These are phyloP conservation scores for Termitomyces eurrhizus DNA, from an alignment of 768 basidiomycete species.

Conservation along the genomic window DNA sequence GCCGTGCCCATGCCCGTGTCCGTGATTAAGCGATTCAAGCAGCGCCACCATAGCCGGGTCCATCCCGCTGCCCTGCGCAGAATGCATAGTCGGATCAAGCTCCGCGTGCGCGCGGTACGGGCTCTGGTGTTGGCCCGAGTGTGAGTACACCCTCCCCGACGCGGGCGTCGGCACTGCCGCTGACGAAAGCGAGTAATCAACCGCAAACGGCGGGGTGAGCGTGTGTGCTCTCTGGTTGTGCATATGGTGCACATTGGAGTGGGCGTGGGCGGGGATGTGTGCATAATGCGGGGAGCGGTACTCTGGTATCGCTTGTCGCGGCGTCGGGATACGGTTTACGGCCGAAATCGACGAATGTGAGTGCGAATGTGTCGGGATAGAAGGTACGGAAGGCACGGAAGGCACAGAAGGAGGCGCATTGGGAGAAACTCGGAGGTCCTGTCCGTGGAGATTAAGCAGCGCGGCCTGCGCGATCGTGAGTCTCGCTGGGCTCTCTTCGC, in stretches of 20 bases:
- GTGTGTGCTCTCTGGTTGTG: neutral
- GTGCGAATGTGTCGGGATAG: neutral
- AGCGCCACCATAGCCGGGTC: slow-evolving; percentile 36
- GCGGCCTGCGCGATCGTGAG: slow-evolving; percentile 79
- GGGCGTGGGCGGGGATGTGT: neutral
- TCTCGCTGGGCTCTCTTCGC: slow-evolving; percentile 57
- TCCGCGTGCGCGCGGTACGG: slow-evolving; percentile 1
- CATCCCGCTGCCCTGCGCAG: slow-evolving; percentile 10
- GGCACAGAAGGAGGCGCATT: neutral
- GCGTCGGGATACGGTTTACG: slow-evolving; percentile 8
- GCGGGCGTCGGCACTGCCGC: slow-evolving; percentile 11
- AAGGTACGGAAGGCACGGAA: neutral
- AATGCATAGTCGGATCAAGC: neutral
- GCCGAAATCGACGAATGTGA: neutral
- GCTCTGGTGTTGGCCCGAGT: neutral
- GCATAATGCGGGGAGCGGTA: neutral
- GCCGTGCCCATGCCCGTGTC: slow-evolving; percentile 13
- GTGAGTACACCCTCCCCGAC: slow-evolving; percentile 15
- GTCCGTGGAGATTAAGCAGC: slow-evolving; percentile 69
- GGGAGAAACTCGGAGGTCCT: slow-evolving; percentile 37
- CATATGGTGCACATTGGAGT: neutral
- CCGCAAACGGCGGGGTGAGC: slow-evolving; percentile 23
- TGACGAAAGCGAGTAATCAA: slow-evolving; percentile 36
- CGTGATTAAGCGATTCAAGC: slow-evolving; percentile 26
- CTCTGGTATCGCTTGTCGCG: neutral